phyloP scores from a whole-genome alignment of 2,329 filamentous ascomycete genomes.

The Xylaria sp. region DNA sequence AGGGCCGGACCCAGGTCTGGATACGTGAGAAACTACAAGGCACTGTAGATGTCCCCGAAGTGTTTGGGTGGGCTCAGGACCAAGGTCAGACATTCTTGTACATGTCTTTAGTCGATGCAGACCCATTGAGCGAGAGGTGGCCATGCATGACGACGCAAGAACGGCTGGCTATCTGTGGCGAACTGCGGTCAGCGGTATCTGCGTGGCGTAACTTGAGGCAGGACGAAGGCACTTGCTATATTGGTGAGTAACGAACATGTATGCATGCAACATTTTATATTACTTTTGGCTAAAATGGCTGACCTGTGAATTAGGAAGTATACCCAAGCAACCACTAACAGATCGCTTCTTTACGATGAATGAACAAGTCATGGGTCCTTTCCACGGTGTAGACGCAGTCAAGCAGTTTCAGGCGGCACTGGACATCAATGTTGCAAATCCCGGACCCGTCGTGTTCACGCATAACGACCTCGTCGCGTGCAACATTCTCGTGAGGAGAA shows the following conservation, averaged over 20 bases:
- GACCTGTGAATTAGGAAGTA: conserved; percentile 19
- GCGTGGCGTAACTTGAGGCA: conserved; percentile 29
- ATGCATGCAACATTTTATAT: conserved; percentile 22
- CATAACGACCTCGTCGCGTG: conserved; percentile 32
- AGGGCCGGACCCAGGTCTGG: conserved; percentile 25
- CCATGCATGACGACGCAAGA: conserved; percentile 22
- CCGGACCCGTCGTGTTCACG: conserved; percentile 28
- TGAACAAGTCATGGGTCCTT: conserved; percentile 19
- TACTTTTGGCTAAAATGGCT: conserved; percentile 19
- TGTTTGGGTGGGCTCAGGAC: conserved; percentile 31
- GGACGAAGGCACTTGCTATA: conserved; percentile 23
- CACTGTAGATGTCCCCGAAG: conserved; percentile 23
- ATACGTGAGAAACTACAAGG: conserved; percentile 28
- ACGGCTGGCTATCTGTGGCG: conserved; percentile 16
- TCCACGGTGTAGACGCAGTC: conserved; percentile 27
- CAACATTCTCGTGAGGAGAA: conserved; percentile 30
- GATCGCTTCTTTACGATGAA: conserved; percentile 23
- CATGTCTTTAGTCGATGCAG: conserved; percentile 25
- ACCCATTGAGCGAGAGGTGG: conserved; percentile 27
- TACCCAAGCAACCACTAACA: conserved; percentile 24
- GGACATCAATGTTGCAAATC: conserved; percentile 22
- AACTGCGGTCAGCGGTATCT: conserved; percentile 25
- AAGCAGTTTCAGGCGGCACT: conserved; percentile 27
- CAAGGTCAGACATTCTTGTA: conserved; percentile 27
- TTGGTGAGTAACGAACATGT: conserved; percentile 22